Base-by-base conservation (phyloP, 805 yeast species). In the Monosporozyma siamensis region DNA sequence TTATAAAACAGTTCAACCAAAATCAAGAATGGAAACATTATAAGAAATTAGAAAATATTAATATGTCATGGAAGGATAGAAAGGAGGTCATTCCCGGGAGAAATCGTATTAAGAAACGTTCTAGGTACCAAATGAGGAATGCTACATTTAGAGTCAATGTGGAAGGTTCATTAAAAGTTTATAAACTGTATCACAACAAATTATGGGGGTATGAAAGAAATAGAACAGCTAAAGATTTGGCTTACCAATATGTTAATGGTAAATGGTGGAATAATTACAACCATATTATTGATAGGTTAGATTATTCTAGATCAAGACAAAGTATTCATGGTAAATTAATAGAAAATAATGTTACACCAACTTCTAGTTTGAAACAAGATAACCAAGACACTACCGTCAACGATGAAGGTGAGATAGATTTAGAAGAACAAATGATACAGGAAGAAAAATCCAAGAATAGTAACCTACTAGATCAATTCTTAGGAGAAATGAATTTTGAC, bases 121-220 rank as follows among this genome's bases (percentile, higher is more conserved):
- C 75, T 21, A 54, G 46, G 20, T 40, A 44, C 6, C 57, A 59
- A 29, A 29, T 56, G 34, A 58, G 59, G 31, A 63, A 70, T 41
- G 74, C 80, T 48, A 80, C 94, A 0, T 68, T 85, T 48, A 71
- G 97, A 51, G 71, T 82, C 3, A 69, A 67, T 46, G 70, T 74
- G 45, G 77, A 73, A 53, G 86, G 80, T 6, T 72, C 63, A 37
- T 63, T 76, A 41, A 78, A 75, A 59, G 67, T 68, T 4, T 63
- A 82, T 44, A 75, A 75, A 51, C 68, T 80, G 50, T 73, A 72
- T 52, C 87, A 88, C 64, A 77, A 80, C 25, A 88, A 88, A 58
- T 70, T 92, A 32, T 90, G 98, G 98, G 97, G 97, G 3, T 72
- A 77, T 47, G 88, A 83, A 50, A 84, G 83, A 64, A 72, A 75